Conservation (phyloP, 768 basidiomycete species). For the Agrocybe praecox region DNA sequence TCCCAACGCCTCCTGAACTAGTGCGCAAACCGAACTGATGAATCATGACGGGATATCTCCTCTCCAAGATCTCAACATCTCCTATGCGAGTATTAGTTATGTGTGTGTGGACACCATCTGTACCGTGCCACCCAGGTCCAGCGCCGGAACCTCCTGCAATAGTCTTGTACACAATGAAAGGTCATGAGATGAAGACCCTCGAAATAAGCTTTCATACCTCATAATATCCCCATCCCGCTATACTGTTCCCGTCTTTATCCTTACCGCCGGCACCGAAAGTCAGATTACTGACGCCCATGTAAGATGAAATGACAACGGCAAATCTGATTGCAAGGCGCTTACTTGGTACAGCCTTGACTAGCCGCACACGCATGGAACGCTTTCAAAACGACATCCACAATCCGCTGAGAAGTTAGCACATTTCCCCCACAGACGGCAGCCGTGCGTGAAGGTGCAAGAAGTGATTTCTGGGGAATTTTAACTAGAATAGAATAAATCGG, state of each 20-base stretch:
- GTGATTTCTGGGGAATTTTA: constrained; percentile 74
- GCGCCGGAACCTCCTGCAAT: constrained; percentile 95
- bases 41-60: constrained; percentile 90
- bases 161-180: constrained; percentile 51
- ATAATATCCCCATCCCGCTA: constrained; percentile 90
- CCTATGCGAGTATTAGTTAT: constrained; percentile 94
- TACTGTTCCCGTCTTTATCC: constrained; percentile 71
- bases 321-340: constrained; percentile 23
- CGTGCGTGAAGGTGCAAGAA: constrained; percentile 81
- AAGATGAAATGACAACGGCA: not conserved
- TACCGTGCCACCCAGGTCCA: constrained; percentile 88
- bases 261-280: constrained; percentile 93
- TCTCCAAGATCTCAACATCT: constrained; percentile 91
- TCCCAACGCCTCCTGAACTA: constrained; percentile 70
- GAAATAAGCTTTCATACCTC: constrained; percentile 47
- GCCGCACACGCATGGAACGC: constrained; percentile 92
- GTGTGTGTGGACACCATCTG: constrained; percentile 91
- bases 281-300: constrained; percentile 60
- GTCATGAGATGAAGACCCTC: constrained; percentile 1
- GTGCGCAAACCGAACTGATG: constrained; percentile 79
- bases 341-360: constrained; percentile 95
- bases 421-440: constrained; percentile 95
- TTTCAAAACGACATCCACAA: constrained; percentile 91
- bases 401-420: constrained; percentile 88
- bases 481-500: constrained; percentile 42